Percentiles rank a stretch among this genome's conserved stretches.
These are phyloP conservation scores for Candida chilensis DNA, from an alignment of 805 yeast species.

Conservation along the genomic window DNA sequence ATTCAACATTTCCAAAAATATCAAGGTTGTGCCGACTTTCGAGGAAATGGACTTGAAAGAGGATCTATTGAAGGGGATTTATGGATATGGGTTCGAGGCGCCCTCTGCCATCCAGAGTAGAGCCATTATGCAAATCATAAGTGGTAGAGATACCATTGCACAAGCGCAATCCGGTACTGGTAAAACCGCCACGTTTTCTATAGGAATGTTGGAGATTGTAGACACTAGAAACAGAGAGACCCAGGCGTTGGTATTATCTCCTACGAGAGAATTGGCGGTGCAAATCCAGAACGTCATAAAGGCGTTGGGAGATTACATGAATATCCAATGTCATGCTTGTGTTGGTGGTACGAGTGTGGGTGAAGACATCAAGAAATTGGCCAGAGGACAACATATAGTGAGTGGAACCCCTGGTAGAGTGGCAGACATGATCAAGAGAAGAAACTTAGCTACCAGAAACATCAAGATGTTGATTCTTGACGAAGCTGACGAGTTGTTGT, in stretches of 20 bases:
- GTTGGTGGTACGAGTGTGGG: slow-evolving; percentile 88
- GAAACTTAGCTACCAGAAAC: slow-evolving; percentile 62
- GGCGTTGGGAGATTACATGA: slow-evolving; percentile 82
- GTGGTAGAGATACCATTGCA: slow-evolving; percentile 92
- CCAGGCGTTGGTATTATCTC: slow-evolving; percentile 88
- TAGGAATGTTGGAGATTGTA: slow-evolving; percentile 83
- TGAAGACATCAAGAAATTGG: slow-evolving; percentile 68
- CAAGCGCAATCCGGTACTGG: slow-evolving; percentile 99
- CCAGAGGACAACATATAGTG: slow-evolving; percentile 80
- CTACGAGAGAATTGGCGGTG: slow-evolving; percentile 92
- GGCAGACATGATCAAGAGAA: slow-evolving; percentile 80
- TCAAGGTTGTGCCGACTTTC: slow-evolving; percentile 39
- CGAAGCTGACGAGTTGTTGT: slow-evolving; percentile 93
- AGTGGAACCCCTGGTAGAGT: slow-evolving; percentile 99
- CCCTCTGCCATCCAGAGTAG: slow-evolving; percentile 98
- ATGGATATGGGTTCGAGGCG: slow-evolving; percentile 86
- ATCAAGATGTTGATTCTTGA: slow-evolving; percentile 86
- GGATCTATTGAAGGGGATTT: slow-evolving; percentile 44
- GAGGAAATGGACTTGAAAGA: slow-evolving; percentile 32
- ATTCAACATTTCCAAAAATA: slow-evolving; percentile 54
- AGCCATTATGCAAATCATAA: slow-evolving; percentile 91
- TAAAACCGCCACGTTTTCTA: slow-evolving; percentile 96
- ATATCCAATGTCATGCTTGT: slow-evolving; percentile 80
- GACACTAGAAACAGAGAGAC: slow-evolving; percentile 65
- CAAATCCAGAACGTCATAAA: slow-evolving; percentile 87